phyloP scores from a whole-genome alignment of 345 rosid species.

The Heritiera littoralis region DNA sequence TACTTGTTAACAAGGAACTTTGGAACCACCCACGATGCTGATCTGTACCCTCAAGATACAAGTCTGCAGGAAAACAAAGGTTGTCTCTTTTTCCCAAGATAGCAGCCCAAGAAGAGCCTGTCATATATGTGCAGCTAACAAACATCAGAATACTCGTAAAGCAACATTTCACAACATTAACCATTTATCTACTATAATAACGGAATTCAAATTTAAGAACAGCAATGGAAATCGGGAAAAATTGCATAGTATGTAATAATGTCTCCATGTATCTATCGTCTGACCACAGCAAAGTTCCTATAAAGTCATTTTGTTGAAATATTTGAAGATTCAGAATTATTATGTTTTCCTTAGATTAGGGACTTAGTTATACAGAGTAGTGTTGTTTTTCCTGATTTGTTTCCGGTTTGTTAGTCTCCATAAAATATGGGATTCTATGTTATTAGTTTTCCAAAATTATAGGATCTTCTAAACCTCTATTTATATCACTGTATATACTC shows the following conservation, averaged over 20 bases:
- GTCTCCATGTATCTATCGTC: not conserved
- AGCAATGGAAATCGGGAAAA: constrained; percentile 13
- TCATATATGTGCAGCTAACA: constrained; percentile 23
- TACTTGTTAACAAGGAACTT: constrained; percentile 88
- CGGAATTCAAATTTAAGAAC: constrained; percentile 11
- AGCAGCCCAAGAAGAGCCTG: constrained; percentile 98
- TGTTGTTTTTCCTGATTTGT: too few relatives aligned
- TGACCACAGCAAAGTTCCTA: not conserved
- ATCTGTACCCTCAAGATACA: constrained; percentile 96
- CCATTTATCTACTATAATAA: constrained; percentile 8
- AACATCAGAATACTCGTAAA: not conserved
- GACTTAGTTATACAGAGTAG: too few relatives aligned
- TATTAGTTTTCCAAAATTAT: too few relatives aligned
- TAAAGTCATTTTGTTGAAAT: not conserved
- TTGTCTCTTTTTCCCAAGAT: constrained; percentile 67
- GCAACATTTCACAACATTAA: constrained; percentile 20
- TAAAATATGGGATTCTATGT: too few relatives aligned
- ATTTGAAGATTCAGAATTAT: too few relatives aligned
- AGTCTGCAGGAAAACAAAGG: constrained; percentile 78
- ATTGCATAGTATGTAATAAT: not conserved
- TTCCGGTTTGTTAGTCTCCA: too few relatives aligned
- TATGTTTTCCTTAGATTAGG: too few relatives aligned
- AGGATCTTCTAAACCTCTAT: too few relatives aligned
- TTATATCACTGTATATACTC: too few relatives aligned
- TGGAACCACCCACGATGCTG: constrained; percentile 99